phyloP scores from a whole-genome alignment of 2,329 filamentous ascomycete genomes.

The Hawksworthiomyces lignivorus region DNA sequence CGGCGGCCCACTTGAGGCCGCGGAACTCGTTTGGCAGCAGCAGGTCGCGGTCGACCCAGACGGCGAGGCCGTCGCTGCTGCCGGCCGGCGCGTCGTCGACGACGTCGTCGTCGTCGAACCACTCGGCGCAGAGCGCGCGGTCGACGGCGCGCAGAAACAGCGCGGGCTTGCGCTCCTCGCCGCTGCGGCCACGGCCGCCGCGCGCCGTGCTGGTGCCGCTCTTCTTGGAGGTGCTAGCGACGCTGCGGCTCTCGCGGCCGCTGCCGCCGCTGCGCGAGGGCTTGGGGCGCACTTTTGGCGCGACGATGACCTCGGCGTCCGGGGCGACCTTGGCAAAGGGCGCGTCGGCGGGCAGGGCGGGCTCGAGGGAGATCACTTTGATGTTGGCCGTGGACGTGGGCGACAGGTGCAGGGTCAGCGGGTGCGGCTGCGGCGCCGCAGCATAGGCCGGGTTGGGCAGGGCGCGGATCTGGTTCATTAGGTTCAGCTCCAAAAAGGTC shows the following conservation, averaged over 20 bases:
- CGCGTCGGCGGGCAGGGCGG: constrained; percentile 56
- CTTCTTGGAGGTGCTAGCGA: constrained; percentile 69
- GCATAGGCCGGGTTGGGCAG: constrained; percentile 75
- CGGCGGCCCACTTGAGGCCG: constrained; percentile 67
- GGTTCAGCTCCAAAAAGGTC: constrained; percentile 88
- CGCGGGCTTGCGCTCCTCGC: constrained; percentile 59
- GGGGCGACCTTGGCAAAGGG: constrained; percentile 89
- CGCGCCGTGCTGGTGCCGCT: constrained; percentile 68
- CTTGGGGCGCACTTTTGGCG: constrained; percentile 79
- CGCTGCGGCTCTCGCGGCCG: constrained; percentile 70
- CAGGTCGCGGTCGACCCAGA: constrained; percentile 81
- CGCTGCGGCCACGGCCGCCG: constrained; percentile 28
- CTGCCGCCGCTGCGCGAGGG: constrained; percentile 53
- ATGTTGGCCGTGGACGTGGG: constrained; percentile 95
- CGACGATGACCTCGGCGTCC: constrained; percentile 94
- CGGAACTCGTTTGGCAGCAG: constrained; percentile 64
- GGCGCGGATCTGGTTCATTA: constrained; percentile 85
- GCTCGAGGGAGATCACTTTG: constrained; percentile 73
- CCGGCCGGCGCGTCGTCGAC: neutral
- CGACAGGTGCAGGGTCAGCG: constrained; percentile 85
- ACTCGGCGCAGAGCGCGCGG: constrained; percentile 59
- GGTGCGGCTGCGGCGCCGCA: constrained; percentile 55
- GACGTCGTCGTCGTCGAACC: constrained; percentile 62
- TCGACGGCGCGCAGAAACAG: constrained; percentile 79
- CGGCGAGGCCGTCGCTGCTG: constrained; percentile 49